Conservation (phyloP, 169 alveolate genomes). For the Toxoplasma gondii region DNA sequence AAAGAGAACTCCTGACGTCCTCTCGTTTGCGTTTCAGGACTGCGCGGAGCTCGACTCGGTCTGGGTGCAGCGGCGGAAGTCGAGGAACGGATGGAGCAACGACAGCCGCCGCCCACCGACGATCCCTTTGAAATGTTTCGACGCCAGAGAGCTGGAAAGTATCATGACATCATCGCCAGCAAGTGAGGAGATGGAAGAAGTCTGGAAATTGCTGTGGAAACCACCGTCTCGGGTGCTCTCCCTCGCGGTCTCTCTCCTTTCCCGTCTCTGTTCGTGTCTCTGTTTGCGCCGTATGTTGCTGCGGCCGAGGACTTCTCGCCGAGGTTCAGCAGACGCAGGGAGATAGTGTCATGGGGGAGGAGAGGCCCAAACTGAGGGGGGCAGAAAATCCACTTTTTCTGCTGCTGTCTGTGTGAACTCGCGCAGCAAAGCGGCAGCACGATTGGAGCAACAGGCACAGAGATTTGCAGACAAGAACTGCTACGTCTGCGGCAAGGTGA, state of each 20-base stretch:
- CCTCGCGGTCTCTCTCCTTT: not conserved
- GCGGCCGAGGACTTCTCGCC: not conserved
- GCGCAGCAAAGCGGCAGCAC: conserved; percentile 36
- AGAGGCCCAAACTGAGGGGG: not conserved
- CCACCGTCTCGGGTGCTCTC: not conserved
- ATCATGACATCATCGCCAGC: conserved; percentile 27
- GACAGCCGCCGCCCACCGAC: conserved; percentile 32
- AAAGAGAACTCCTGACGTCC: no score
- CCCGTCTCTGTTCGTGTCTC: not conserved
- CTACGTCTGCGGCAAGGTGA: conserved; percentile 24
- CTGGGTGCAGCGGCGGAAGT: conserved; percentile 42
- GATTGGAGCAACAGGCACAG: not conserved
- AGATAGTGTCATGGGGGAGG: not conserved
- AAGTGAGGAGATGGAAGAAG: not conserved
- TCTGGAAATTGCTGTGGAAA: not conserved
- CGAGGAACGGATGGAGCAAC: conserved; percentile 31
- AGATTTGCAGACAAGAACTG: conserved; percentile 26
- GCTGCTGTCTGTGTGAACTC: not conserved
- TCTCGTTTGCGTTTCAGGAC: not conserved
- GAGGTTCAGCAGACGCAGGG: not conserved
- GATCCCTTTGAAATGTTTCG: conserved; percentile 27
- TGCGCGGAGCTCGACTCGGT: conserved; percentile 37
- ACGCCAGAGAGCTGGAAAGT: conserved; percentile 26
- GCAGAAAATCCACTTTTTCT: no score
- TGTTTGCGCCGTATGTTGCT: not conserved